phyloP scores from a whole-genome alignment of 768 basidiomycete species.

The Tricholoma terreum region DNA sequence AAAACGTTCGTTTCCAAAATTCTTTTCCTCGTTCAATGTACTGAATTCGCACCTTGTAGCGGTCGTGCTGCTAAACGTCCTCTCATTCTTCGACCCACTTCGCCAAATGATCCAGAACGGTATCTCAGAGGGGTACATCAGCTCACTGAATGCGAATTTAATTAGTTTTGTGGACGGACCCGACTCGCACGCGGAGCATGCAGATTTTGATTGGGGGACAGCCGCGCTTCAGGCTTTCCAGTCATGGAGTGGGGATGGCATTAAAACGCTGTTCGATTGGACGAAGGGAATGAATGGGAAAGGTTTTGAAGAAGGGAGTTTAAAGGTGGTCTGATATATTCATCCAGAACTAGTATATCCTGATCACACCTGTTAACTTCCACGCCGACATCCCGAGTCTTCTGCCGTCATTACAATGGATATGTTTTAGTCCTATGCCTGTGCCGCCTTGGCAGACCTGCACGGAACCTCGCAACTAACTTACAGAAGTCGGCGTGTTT shows the following conservation, averaged over 20 bases:
- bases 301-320: background rate
- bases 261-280: conserved; percentile 47
- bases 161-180: conserved; percentile 79
- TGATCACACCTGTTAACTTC: too few relatives aligned
- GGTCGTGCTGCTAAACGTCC: conserved; percentile 84
- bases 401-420: background rate
- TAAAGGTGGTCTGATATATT: background rate
- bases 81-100: conserved; percentile 81
- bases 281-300: conserved; percentile 34
- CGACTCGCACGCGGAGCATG: conserved; percentile 45
- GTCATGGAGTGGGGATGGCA: conserved; percentile 44
- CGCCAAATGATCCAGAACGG: conserved; percentile 67
- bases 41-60: conserved; percentile 40
- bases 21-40: background rate
- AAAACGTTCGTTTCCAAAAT: conserved; percentile 53
- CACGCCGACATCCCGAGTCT: background rate
- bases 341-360: too few relatives aligned
- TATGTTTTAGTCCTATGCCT: too few relatives aligned
- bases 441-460: background rate
- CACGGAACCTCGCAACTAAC: background rate
- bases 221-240: conserved; percentile 65
- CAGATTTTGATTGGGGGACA: conserved; percentile 72
- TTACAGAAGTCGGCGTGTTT: background rate
- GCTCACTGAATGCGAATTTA: conserved; percentile 53
- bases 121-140: conserved; percentile 73